Base-by-base conservation (phyloP, 2,329 filamentous ascomycete species). In the Sporothrix humicola region DNA sequence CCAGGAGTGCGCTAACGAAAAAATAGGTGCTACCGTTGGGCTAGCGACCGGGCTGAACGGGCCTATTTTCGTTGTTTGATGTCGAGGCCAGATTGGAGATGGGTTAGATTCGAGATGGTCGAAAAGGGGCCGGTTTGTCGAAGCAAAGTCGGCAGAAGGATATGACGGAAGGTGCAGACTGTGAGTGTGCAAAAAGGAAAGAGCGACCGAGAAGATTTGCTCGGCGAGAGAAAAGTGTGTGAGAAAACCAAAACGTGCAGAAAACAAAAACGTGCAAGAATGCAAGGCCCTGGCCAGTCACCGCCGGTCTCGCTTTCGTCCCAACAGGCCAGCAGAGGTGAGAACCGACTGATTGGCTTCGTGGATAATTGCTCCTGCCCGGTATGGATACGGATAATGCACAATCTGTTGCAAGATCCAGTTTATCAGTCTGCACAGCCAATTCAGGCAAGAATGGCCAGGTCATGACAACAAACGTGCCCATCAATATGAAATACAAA, bases 1-100 rank as follows among this genome's bases (percentile, higher is more conserved):
- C 26, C 59, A 56, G 42, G 26, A 58, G 44, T 44, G 42, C 72
- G 66, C 72, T 73, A 73, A 70, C 23, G 54, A 65, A n/a, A 65
- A 65, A 56, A 65, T n/a, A 73, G 66, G 54, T 48, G 65, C 56
- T 52, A 15, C 46, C 44, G 72, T 50, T 54, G 66, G 46, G 65
- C 48, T 46, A 69, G 66, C 48, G 61, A 65, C 20, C 61, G 42
- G 61, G 59, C 42, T 20, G 59, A 12, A 20, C 42, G 46, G 65
- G 26, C 26, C 48, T 20, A 20, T 69, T 20, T 42, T 54, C 66
- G 66, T 69, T 54, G 23, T 69, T 46, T n/a, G 42, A 50, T 17
- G 61, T 65, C 37, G n/a, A 8, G 12, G 61, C 10, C n/a, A 48
- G 44, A 26, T 52, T 52, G 13, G 37, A 26, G 37, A 15, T 15